These are phyloP conservation scores for Eimeria tenella DNA, from an alignment of 169 alveolate genomes.

Conservation along the genomic window DNA sequence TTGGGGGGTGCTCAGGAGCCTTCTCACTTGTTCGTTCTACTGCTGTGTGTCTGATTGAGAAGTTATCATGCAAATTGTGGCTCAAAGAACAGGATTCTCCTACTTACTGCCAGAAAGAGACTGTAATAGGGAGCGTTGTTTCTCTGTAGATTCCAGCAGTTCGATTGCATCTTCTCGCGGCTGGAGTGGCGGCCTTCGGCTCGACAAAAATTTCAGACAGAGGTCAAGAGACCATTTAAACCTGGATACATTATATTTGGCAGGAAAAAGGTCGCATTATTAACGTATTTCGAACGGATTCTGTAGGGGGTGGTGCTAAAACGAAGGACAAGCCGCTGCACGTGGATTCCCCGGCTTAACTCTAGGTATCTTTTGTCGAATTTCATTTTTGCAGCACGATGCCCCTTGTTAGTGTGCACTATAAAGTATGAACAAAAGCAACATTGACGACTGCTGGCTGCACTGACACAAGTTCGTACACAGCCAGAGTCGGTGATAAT, in stretches of 20 bases:
- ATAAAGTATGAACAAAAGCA: not conserved
- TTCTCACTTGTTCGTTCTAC: no score
- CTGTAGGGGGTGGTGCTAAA: not conserved
- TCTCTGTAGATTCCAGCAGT: conserved; percentile 25
- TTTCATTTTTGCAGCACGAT: no score
- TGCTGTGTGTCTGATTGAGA: no score
- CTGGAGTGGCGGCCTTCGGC: conserved; percentile 57
- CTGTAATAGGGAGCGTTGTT: conserved; percentile 38
- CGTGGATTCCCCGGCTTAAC: no score
- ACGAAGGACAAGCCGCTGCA: no score
- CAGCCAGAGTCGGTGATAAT: not conserved
- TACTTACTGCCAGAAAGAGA: conserved; percentile 52
- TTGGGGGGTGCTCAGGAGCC: not conserved
- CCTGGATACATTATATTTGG: conserved; percentile 30
- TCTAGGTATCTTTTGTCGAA: no score
- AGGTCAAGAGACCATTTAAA: conserved; percentile 33
- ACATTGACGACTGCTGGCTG: not conserved
- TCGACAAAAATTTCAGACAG: conserved; percentile 50
- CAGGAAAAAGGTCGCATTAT: not conserved
- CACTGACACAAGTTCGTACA: not conserved
- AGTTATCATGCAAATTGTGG: not conserved
- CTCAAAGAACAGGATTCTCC: not conserved
- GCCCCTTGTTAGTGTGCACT: not conserved
- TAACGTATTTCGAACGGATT: not conserved
- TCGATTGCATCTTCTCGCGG: not conserved